Percentiles rank a stretch among this genome's conserved stretches.
Conservation (phyloP, 1,139 yeast genomes). For the Nakaseomyces uthaithaninus region DNA sequence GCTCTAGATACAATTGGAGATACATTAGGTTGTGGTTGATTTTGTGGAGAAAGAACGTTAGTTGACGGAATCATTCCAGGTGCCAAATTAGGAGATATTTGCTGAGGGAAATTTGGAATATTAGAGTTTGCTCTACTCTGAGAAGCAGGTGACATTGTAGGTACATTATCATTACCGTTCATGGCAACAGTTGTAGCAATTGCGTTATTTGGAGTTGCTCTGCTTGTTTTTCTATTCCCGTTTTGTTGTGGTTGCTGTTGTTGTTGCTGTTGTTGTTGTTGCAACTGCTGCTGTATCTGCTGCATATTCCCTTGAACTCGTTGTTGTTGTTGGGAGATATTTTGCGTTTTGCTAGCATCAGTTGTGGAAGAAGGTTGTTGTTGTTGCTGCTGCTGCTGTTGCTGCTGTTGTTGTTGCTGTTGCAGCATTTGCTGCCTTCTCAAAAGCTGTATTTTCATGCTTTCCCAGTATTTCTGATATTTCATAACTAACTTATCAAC, state of each 20-base stretch:
- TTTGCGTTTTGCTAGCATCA: slow-evolving; percentile 10
- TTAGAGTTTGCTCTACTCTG: slow-evolving; percentile 2
- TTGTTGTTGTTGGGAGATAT: slow-evolving; percentile 17
- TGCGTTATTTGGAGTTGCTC: slow-evolving; percentile 15
- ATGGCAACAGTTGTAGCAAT: slow-evolving; percentile 11
- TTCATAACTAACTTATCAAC: slow-evolving; percentile 64
- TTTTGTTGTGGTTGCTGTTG: slow-evolving; percentile 18
- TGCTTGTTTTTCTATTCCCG: slow-evolving; percentile 13
- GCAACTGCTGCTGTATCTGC: slow-evolving; percentile 22
- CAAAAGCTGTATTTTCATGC: slow-evolving; percentile 49
- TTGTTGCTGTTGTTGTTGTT: slow-evolving; percentile 21
- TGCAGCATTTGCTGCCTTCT: slow-evolving; percentile 36
- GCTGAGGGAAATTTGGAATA: slow-evolving; percentile 1
- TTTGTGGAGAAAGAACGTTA: slow-evolving; percentile 1
- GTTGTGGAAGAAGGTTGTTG: too few relatives aligned
- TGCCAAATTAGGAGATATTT: slow-evolving; percentile 4
- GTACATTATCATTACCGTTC: slow-evolving; percentile 3
- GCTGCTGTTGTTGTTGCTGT: slow-evolving; percentile 27
- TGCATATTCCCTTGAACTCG: slow-evolving; percentile 5
- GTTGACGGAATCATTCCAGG: slow-evolving; percentile 5
- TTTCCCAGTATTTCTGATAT: slow-evolving; percentile 65
- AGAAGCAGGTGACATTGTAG: slow-evolving; percentile 9
- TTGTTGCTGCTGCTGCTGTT: slow-evolving; percentile 22
- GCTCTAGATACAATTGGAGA: slow-evolving; percentile 4
- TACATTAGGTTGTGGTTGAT: background rate